Percentiles rank a stretch among this genome's conserved stretches.
Evolutionary conservation across 2,329 filamentous ascomycete species (phyloP).

Genomic region (Epichloe brachyelytri): DNA sequence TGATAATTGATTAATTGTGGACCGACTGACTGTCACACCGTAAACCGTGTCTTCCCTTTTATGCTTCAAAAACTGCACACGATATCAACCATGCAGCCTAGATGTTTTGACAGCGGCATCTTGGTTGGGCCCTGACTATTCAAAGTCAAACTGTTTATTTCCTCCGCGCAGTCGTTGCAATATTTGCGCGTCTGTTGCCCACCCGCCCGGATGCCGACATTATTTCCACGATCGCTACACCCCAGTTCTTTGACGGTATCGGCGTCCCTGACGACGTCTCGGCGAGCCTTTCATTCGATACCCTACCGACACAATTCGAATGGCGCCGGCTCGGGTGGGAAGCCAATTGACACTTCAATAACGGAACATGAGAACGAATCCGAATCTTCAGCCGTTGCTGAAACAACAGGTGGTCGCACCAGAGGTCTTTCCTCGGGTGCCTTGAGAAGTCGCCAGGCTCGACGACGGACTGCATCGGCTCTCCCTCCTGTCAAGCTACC

Average conservation of each 20-base stretch:
- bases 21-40: too few species aligned
- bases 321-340: constrained; percentile 13
- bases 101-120: neutral
- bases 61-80: neutral
- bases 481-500: constrained; percentile 43
- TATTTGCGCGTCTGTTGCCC: constrained; percentile 6
- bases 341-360: constrained; percentile 15
- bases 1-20: too few species aligned
- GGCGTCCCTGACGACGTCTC: constrained; percentile 11
- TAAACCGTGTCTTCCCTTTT: too few species aligned
- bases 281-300: constrained; percentile 13
- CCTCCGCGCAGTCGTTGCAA: neutral
- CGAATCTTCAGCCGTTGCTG: constrained; percentile 16
- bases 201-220: constrained; percentile 18
- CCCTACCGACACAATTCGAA: constrained; percentile 7
- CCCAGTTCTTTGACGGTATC: constrained; percentile 13
- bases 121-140: neutral
- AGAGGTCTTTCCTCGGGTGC: constrained; percentile 14
- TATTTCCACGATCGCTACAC: constrained; percentile 17
- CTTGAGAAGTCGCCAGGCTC: constrained; percentile 19
- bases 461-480: constrained; percentile 22
- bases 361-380: constrained; percentile 15
- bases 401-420: constrained; percentile 15
- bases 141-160: neutral
- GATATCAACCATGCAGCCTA: neutral